A percentile compares a stretch with the other conserved stretches of the same genome.
phyloP scores from a whole-genome alignment of 495 filamentous ascomycete genomes.

The Penicillium robsamsonii region DNA sequence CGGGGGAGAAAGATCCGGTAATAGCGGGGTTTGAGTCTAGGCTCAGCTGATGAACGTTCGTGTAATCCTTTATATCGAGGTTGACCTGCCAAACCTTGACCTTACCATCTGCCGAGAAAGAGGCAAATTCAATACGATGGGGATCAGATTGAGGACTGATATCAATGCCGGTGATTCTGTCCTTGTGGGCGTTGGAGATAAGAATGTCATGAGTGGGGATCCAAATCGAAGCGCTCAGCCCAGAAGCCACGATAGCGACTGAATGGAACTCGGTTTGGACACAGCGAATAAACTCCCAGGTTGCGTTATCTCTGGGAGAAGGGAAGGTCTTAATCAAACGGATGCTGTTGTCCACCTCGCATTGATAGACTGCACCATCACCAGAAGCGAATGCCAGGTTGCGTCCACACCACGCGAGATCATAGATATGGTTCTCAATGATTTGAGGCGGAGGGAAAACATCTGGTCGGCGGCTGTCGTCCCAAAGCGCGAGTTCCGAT shows the following conservation, averaged over 20 bases:
- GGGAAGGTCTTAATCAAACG: conserved; percentile 37
- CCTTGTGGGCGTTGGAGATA: conserved; percentile 41
- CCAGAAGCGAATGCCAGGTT: conserved; percentile 42
- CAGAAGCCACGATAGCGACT: conserved; percentile 39
- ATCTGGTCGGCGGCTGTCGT: conserved; percentile 41
- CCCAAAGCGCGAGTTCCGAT: conserved; percentile 48
- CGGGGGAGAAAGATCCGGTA: conserved; percentile 66
- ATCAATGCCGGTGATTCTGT: conserved; percentile 48
- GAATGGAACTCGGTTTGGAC: conserved; percentile 23
- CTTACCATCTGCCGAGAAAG: conserved; percentile 56
- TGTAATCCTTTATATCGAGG: conserved; percentile 56
- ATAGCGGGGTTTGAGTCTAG: conserved; percentile 54
- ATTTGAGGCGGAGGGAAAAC: conserved; percentile 41
- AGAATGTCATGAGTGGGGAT: conserved; percentile 46
- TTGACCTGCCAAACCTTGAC: conserved; percentile 70
- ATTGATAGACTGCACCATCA: conserved; percentile 42
- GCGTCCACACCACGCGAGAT: conserved; percentile 38
- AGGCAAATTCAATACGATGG: conserved; percentile 39
- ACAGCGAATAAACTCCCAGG: conserved; percentile 44
- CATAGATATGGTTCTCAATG: conserved; percentile 39
- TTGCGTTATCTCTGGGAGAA: conserved; percentile 25
- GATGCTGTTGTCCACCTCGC: conserved; percentile 41
- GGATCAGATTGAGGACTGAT: conserved; percentile 35
- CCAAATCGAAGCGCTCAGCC: conserved; percentile 35
- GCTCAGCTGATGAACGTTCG: conserved; percentile 48